Evolutionary conservation across 768 basidiomycete species (phyloP).

Genomic region (Chalciporus sphaerocephalus): DNA sequence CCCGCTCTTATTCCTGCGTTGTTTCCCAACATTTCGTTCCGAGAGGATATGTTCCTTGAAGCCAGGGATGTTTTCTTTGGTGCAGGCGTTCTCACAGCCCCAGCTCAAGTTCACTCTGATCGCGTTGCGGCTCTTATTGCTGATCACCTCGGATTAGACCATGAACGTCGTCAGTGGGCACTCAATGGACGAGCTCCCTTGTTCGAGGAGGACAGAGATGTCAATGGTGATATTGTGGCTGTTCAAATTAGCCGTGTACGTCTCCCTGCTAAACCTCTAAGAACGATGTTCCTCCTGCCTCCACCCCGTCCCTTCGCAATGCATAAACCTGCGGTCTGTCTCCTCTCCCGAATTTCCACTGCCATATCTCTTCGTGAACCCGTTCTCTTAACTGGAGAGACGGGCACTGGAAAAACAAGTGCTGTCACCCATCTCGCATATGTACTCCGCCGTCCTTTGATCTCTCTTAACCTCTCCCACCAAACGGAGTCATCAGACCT

Average conservation of each 20-base stretch:
- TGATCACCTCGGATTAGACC: slow-evolving; percentile 58
- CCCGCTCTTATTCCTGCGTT: slow-evolving; percentile 37
- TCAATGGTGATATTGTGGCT: slow-evolving; percentile 53
- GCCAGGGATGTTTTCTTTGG: slow-evolving; percentile 92
- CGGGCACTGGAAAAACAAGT: slow-evolving; percentile 98
- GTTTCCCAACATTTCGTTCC: slow-evolving; percentile 67
- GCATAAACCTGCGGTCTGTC: slow-evolving; percentile 75
- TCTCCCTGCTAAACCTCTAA: slow-evolving; percentile 44
- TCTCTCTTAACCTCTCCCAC: slow-evolving; percentile 90
- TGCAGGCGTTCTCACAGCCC: slow-evolving; percentile 49
- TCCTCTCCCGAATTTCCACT: slow-evolving; percentile 78
- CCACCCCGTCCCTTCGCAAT: slow-evolving; percentile 71
- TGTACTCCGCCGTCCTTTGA: slow-evolving; percentile 67
- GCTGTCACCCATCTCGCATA: slow-evolving; percentile 82
- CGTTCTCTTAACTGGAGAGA: slow-evolving; percentile 90
- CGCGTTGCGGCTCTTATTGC: slow-evolving; percentile 53
- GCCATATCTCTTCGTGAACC: slow-evolving; percentile 75
- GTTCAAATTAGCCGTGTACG: slow-evolving; percentile 62
- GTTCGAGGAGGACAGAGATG: slow-evolving; percentile 63
- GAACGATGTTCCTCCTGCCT: slow-evolving; percentile 30
- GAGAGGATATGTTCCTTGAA: slow-evolving; percentile 87
- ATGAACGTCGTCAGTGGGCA: slow-evolving; percentile 69
- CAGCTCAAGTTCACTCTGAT: slow-evolving; percentile 47
- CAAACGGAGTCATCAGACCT: slow-evolving; percentile 95
- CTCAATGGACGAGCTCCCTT: slow-evolving; percentile 62